Conservation (phyloP, 192 early-diverging fungal genomes). For the Blastocladiella britannica region DNA sequence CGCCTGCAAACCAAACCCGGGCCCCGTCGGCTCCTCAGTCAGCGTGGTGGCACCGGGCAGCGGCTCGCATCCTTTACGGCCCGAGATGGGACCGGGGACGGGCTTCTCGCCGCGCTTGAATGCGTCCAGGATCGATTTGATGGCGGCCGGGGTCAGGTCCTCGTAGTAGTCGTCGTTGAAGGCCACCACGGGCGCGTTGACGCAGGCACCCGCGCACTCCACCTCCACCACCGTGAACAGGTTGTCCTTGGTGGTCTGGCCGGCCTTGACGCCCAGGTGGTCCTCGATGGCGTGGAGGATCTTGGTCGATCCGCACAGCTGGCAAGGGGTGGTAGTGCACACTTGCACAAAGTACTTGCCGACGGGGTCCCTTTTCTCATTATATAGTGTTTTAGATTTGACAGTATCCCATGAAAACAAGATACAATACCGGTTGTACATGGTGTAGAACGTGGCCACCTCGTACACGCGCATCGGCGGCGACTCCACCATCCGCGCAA, state of each 20-base stretch:
- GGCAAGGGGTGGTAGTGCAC: constrained; percentile 95
- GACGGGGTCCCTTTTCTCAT: constrained; percentile 62
- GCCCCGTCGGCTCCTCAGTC: constrained; percentile 67
- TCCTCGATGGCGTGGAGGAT: constrained; percentile 73
- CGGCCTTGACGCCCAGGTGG: constrained; percentile 76
- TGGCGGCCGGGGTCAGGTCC: constrained; percentile 83
- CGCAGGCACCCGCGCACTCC: constrained; percentile 96
- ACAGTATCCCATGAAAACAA: background rate
- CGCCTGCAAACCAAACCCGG: constrained; percentile 65
- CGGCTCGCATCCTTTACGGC: constrained; percentile 78
- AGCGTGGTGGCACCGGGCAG: constrained; percentile 59
- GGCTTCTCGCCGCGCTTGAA: constrained; percentile 62
- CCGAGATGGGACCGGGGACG: constrained; percentile 62
- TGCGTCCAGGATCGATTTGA: constrained; percentile 64
- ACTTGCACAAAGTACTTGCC: constrained; percentile 98
- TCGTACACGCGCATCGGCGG: constrained; percentile 99
- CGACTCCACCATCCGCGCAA: constrained; percentile 81
- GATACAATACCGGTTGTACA: constrained; percentile 74
- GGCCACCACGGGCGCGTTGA: constrained; percentile 92
- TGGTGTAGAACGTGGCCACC: constrained; percentile 99
- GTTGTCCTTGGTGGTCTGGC: constrained; percentile 81
- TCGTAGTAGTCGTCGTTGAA: constrained; percentile 98
- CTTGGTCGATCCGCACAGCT: constrained; percentile 79
- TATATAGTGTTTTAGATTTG: constrained; percentile 1
- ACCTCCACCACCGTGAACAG: constrained; percentile 98